Conservation (phyloP, 805 yeast genomes). For the Pichia paraexigua region DNA sequence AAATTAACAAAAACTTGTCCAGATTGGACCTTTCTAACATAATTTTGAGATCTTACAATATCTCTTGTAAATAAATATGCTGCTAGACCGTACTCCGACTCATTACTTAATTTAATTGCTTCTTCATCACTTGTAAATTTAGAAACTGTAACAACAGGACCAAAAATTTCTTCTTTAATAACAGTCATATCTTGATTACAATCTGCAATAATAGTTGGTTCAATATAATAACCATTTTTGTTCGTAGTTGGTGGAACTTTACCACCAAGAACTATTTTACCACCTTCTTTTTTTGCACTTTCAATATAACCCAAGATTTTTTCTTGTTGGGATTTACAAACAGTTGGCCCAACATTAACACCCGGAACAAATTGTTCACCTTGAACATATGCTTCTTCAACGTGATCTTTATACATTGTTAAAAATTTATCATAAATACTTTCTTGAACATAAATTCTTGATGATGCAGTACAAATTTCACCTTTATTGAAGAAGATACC, state of each 20-base stretch:
- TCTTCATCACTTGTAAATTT: conserved; percentile 81
- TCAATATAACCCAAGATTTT: conserved; percentile 72
- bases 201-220: conserved; percentile 70
- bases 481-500: conserved; percentile 94
- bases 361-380: conserved; percentile 82
- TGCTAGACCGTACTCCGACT: conserved; percentile 77
- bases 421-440: conserved; percentile 72
- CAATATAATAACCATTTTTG: conserved; percentile 55
- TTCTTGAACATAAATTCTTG: conserved; percentile 84
- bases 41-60: conserved; percentile 66
- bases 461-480: conserved; percentile 93
- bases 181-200: conserved; percentile 60
- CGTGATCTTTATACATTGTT: conserved; percentile 45
- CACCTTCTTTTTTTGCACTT: conserved; percentile 77
- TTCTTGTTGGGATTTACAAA: conserved; percentile 69
- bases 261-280: conserved; percentile 67
- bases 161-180: conserved; percentile 76
- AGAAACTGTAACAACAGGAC: conserved; percentile 82
- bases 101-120: conserved; percentile 70
- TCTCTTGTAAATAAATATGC: conserved; percentile 83
- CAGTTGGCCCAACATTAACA: conserved; percentile 88
- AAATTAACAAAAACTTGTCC: conserved; percentile 93
- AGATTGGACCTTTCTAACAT: conserved; percentile 65
- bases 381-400: conserved; percentile 45
- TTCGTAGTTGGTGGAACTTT: conserved; percentile 25